Evolutionary conservation across 768 basidiomycete genomes (phyloP), one percentile per base, ranked within the genome.

Genomic region (Boletellus emodensis): DNA sequence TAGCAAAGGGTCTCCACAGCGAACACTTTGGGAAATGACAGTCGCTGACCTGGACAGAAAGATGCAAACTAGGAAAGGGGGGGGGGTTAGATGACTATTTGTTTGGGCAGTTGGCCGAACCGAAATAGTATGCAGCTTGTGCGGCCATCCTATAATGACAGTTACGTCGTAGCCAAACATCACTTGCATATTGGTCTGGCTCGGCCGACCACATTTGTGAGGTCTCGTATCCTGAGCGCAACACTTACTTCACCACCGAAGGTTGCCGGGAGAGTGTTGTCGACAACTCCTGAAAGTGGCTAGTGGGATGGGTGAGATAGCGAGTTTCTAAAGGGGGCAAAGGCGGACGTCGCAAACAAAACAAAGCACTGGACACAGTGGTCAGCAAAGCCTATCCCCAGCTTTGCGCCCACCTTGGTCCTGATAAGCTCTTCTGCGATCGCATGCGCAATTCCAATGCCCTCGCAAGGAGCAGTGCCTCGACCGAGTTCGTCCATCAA

Each of bases 401-500:
- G 49, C 35, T 40, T 38, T 38, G 35, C 20, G 55, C 74, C 36
- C 30, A 88, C 94, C 74, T 88, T 89, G 41, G 78, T 71, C 44
- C 71, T 72, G 57, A 97, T 84, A 48, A 84, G 79, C 62, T 71
- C 88, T 71, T 85, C 92, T 14, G 80, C 89, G 58, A 92, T 88
- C 13, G 90, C 89, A 68, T 90, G 84, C 1, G 87, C 82, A 51
- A 93, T 88, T 4, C 89, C 90, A 14, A 88, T 71, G 10, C 80
- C 95, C 70, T 88, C 95, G 30, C 74, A 70, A 0, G 94, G 85
- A 3, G 90, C 87, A 2, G 95, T 98, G 1, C 95, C 95, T 30
- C 94, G 78, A 0, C 95, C 95, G 6, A 98, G 76, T 66, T 99
- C 96, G 63, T 99, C 96, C 13, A 98, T 80, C 9, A 97, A 67